Conservation (phyloP, 106 monocot species). For the Acorus gramineus region DNA sequence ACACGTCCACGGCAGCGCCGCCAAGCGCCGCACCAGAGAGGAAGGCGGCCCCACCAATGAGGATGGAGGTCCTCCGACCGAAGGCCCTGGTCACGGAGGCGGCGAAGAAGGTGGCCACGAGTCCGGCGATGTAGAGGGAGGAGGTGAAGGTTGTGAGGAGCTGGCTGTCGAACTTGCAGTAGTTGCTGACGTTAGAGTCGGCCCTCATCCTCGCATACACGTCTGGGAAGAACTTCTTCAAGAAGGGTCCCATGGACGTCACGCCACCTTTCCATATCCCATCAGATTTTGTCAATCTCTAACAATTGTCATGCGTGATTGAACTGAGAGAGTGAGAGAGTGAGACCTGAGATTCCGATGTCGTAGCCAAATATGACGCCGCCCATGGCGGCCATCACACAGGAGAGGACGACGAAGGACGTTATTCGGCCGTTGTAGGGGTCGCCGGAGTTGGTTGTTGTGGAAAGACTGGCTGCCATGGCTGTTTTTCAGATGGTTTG, state of each 20-base stretch:
- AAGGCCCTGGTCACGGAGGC: not conserved
- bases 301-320: not conserved
- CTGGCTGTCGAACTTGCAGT: slow-evolving; percentile 2
- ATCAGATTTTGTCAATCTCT: not conserved
- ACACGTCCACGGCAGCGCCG: not conserved
- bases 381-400: not conserved
- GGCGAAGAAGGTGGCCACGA: not conserved
- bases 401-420: not conserved
- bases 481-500: no score
- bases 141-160: not conserved
- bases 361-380: slow-evolving; percentile 1
- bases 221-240: not conserved
- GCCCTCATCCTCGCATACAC: not conserved
- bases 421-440: not conserved
- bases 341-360: not conserved
- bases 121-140: not conserved
- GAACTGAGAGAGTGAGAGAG: not conserved
- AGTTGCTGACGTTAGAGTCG: not conserved
- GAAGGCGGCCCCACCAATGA: not conserved
- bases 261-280: not conserved
- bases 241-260: not conserved
- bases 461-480: no score
- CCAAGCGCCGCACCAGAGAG: not conserved
- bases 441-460: no score
- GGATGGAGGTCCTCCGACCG: not conserved